Percentiles rank a stretch among this genome's conserved stretches.
Evolutionary conservation across 768 basidiomycete genomes (phyloP).

Genomic region (Multifurca ochricompacta): DNA sequence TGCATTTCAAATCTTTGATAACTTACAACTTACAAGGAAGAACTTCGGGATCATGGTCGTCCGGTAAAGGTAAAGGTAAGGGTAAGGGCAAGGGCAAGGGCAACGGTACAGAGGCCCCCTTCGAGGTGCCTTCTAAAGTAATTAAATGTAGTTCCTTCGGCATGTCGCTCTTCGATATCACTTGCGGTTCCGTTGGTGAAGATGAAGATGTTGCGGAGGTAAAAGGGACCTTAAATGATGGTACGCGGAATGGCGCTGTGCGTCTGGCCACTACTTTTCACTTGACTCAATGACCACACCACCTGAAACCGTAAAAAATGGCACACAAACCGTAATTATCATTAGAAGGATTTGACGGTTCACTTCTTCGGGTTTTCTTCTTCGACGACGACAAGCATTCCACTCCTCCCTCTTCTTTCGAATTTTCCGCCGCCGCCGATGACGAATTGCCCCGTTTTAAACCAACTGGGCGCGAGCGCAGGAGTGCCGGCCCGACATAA

Average conservation of each 20-base stretch:
- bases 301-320: no score
- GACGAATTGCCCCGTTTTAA: conserved; percentile 9
- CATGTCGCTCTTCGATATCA: neutral
- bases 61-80: no score
- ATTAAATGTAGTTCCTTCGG: neutral
- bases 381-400: no score
- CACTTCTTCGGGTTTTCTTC: conserved; percentile 9
- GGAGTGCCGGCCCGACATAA: conserved; percentile 16
- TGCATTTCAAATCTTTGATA: conserved; percentile 8
- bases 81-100: no score
- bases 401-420: neutral
- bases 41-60: conserved; percentile 16
- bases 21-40: conserved; percentile 26
- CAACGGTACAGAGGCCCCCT: neutral
- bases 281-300: neutral
- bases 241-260: conserved; percentile 25
- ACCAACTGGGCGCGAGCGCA: conserved; percentile 14
- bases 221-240: conserved; percentile 29
- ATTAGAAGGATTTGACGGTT: neutral
- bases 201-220: no score
- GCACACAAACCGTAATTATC: neutral
- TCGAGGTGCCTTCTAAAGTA: neutral
- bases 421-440: no score
- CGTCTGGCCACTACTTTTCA: neutral
- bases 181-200: neutral